phyloP scores from a whole-genome alignment of 2,329 filamentous ascomycete species.

The Hymenoscyphus linearis region DNA sequence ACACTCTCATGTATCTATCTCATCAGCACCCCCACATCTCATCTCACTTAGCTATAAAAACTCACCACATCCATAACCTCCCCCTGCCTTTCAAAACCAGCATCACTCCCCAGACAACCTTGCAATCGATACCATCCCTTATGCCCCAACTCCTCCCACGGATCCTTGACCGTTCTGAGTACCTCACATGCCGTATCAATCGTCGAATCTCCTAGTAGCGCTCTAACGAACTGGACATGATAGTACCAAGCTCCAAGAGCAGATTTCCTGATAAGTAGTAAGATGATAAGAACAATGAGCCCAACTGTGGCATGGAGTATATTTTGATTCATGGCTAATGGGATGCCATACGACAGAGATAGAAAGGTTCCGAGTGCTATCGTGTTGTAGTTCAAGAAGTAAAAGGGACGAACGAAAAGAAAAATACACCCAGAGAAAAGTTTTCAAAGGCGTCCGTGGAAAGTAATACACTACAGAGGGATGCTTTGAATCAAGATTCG shows the following conservation, averaged over 20 bases:
- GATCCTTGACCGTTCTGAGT: slow-evolving; percentile 3
- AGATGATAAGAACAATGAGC: not conserved
- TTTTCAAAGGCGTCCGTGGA: not conserved
- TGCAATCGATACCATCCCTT: slow-evolving; percentile 9
- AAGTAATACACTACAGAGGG: not conserved
- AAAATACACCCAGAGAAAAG: not conserved
- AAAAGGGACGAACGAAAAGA: too few relatives aligned
- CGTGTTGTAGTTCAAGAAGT: not conserved
- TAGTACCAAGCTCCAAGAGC: slow-evolving; percentile 3
- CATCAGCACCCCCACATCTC: not conserved
- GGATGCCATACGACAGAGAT: not conserved
- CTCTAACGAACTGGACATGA: not conserved
- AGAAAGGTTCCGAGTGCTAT: not conserved
- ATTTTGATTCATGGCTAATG: not conserved
- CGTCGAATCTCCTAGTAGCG: not conserved
- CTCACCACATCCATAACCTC: slow-evolving; percentile 2
- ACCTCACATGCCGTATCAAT: not conserved
- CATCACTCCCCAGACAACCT: slow-evolving; percentile 6
- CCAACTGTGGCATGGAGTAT: too few relatives aligned
- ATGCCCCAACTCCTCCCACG: slow-evolving; percentile 2
- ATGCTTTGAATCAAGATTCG: not conserved
- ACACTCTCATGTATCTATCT: not conserved
- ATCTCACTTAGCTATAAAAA: not conserved
- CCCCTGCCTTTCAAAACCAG: slow-evolving; percentile 8
- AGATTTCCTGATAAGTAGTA: not conserved